These are phyloP conservation scores for Boletus rubescentipes DNA, from an alignment of 768 basidiomycete species.

Conservation along the genomic window DNA sequence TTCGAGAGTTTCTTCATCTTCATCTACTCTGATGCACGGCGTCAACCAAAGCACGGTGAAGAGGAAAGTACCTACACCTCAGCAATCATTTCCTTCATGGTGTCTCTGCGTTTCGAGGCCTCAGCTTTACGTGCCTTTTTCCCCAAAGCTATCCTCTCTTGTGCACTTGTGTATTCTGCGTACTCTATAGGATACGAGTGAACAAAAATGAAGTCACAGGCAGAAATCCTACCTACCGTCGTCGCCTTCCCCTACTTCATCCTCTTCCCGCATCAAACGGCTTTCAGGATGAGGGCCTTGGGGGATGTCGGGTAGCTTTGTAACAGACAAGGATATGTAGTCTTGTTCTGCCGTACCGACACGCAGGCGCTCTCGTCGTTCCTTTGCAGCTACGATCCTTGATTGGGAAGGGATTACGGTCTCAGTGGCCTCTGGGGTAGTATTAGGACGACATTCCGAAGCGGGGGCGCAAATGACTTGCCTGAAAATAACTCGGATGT, in stretches of 20 bases:
- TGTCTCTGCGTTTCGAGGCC: constrained; percentile 60
- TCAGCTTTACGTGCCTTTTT: constrained; percentile 79
- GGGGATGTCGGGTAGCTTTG: constrained; percentile 49
- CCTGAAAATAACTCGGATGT: constrained; percentile 35
- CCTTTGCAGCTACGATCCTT: constrained; percentile 69
- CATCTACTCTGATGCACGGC: constrained; percentile 54
- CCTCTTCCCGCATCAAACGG: constrained; percentile 79
- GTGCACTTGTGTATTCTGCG: constrained; percentile 84
- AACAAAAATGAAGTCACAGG: neutral
- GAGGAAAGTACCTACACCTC: constrained; percentile 59
- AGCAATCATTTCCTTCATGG: constrained; percentile 78
- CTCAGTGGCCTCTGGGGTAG: constrained; percentile 36
- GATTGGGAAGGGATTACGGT: constrained; percentile 67
- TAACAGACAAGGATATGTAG: constrained; percentile 75
- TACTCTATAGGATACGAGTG: constrained; percentile 51
- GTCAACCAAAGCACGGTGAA: neutral
- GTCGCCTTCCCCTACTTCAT: constrained; percentile 84
- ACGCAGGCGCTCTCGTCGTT: constrained; percentile 70
- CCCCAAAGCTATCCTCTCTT: constrained; percentile 81
- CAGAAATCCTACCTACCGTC: constrained; percentile 57
- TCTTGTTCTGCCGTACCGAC: constrained; percentile 56
- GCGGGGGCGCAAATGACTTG: constrained; percentile 13
- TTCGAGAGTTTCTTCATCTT: constrained; percentile 80
- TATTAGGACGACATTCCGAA: neutral
- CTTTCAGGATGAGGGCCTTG: constrained; percentile 85